Conservation (phyloP, 1,284 basidiomycete species). For the Fomitopsis palustris region DNA sequence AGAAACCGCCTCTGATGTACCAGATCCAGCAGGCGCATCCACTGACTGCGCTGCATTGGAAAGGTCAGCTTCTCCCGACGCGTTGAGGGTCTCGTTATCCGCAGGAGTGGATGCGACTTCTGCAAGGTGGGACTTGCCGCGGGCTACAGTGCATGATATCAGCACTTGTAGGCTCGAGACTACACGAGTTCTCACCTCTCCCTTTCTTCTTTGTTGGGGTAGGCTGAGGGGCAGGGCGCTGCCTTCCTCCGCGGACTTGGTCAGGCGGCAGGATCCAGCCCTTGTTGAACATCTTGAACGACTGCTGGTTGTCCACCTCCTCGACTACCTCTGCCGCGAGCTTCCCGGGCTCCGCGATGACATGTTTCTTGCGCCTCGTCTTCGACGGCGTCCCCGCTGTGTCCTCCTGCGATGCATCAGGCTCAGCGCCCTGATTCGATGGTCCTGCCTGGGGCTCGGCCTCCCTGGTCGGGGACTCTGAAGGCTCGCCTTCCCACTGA, state of each 20-base stretch:
- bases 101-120: slow-evolving; percentile 45
- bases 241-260: slow-evolving; percentile 54
- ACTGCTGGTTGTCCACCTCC: slow-evolving; percentile 66
- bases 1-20: background rate
- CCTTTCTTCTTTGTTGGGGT: slow-evolving; percentile 48
- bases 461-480: slow-evolving; percentile 24
- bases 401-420: slow-evolving; percentile 5
- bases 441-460: slow-evolving; percentile 29
- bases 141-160: slow-evolving; percentile 27
- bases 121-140: slow-evolving; percentile 45
- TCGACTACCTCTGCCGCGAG: slow-evolving; percentile 54
- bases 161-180: background rate
- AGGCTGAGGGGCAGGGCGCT: slow-evolving; percentile 37
- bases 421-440: slow-evolving; percentile 1
- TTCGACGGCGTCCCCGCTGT: background rate
- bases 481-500: background rate
- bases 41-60: background rate
- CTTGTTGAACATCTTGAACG: slow-evolving; percentile 81
- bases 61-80: background rate
- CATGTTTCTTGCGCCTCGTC: slow-evolving; percentile 8
- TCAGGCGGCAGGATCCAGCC: slow-evolving; percentile 89
- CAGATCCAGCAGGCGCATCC: background rate
- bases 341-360: slow-evolving; percentile 22
- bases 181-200: slow-evolving; percentile 32
- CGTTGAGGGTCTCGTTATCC: slow-evolving; percentile 40